These are phyloP conservation scores for Antarctomyces pellizariae DNA, from an alignment of 495 filamentous ascomycete species.

Conservation along the genomic window DNA sequence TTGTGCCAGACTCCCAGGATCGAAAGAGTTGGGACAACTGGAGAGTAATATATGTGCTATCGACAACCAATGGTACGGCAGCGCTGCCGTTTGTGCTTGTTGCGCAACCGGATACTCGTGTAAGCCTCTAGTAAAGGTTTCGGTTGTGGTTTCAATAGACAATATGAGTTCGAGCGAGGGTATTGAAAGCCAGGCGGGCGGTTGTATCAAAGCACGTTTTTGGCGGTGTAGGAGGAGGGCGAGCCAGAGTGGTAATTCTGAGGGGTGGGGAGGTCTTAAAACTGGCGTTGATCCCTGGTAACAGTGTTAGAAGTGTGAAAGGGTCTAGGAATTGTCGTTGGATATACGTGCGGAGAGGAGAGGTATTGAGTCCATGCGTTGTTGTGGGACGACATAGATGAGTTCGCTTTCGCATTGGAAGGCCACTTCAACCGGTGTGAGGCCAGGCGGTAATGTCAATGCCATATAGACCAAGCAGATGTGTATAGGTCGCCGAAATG, in stretches of 20 bases:
- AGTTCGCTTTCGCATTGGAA: conserved; percentile 95
- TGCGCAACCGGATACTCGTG: no score
- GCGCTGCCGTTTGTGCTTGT: no score
- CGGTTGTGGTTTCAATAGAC: no score
- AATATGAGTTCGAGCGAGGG: conserved; percentile 47
- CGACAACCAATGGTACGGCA: conserved; percentile 92
- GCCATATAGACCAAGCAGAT: no score
- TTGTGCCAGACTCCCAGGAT: no score
- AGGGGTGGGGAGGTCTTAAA: conserved; percentile 61
- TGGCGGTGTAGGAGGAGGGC: conserved; percentile 94
- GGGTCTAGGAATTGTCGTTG: conserved; percentile 1
- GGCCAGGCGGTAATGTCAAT: conserved; percentile 55
- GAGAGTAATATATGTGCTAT: conserved; percentile 66
- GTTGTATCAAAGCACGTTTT: conserved; percentile 76
- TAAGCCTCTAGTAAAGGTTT: no score
- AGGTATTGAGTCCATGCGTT: conserved; percentile 63
- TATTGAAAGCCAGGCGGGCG: conserved; percentile 69
- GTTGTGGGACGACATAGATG: conserved; percentile 78
- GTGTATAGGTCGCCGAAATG: no score
- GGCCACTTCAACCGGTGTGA: conserved; percentile 73
- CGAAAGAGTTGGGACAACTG: conserved; percentile 54
- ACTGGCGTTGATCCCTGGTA: conserved; percentile 50
- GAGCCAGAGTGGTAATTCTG: conserved; percentile 76
- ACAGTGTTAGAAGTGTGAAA: conserved; percentile 4
- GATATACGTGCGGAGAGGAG: conserved; percentile 24